These are phyloP conservation scores for Stephanodiscus minutulus DNA, from an alignment of 108 stramenopile genomes.

Conservation along the genomic window DNA sequence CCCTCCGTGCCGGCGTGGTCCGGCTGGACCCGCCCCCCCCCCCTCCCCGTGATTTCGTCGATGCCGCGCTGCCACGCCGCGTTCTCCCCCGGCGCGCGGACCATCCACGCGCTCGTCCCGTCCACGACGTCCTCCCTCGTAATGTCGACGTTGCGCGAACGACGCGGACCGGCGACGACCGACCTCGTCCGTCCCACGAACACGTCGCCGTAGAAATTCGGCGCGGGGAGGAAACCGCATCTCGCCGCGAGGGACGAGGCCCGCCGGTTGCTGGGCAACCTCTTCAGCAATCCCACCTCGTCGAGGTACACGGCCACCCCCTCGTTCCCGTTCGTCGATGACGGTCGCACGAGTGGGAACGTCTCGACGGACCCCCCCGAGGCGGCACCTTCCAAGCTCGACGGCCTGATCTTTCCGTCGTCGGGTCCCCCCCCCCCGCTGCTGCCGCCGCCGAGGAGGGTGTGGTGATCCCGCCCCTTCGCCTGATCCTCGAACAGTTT, in stretches of 20 bases:
- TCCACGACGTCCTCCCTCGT: constrained; percentile 50
- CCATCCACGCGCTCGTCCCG: constrained; percentile 65
- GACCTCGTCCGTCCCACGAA: constrained; percentile 77
- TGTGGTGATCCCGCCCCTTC: constrained; percentile 40
- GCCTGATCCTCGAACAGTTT: constrained; percentile 66
- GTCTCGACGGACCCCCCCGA: constrained; percentile 71
- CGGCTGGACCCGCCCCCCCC: constrained; percentile 44
- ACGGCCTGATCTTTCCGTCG: background rate
- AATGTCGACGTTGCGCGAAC: constrained; percentile 60
- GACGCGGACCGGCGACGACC: constrained; percentile 22
- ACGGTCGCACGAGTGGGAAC: constrained; percentile 75
- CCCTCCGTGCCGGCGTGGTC: constrained; percentile 69
- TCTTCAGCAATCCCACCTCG: constrained; percentile 84
- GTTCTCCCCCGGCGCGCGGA: constrained; percentile 68
- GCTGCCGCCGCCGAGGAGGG: constrained; percentile 14
- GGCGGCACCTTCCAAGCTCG: constrained; percentile 53
- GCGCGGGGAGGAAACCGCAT: constrained; percentile 78
- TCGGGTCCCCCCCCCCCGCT: background rate
- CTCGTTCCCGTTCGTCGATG: constrained; percentile 58
- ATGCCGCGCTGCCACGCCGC: constrained; percentile 59
- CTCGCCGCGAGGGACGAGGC: constrained; percentile 53
- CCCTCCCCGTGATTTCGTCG: constrained; percentile 60
- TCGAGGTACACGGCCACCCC: constrained; percentile 82
- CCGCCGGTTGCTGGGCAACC: constrained; percentile 63
- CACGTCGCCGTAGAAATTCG: constrained; percentile 85